Percentiles rank a stretch among this genome's conserved stretches.
phyloP scores from a whole-genome alignment of 305 asterid species.

The Plantago coronopus region DNA sequence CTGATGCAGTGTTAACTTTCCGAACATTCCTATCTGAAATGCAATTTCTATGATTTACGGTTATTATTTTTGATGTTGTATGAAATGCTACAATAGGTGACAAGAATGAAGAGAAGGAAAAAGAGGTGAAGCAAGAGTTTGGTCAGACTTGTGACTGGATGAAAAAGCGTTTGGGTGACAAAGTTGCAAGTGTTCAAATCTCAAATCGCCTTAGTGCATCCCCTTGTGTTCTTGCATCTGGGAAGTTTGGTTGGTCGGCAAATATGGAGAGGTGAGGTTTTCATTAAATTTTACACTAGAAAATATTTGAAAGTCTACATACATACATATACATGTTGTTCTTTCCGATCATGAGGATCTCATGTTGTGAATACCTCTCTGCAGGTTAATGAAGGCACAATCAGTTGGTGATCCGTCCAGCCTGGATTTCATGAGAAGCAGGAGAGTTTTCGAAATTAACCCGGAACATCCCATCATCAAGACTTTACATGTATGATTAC shows the following conservation, averaged over 20 bases:
- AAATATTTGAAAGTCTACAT: background rate
- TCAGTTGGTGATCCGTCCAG: conserved; percentile 65
- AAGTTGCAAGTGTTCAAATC: conserved; percentile 83
- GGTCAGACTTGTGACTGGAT: conserved; percentile 93
- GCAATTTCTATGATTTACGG: too few species aligned
- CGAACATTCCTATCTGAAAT: too few species aligned
- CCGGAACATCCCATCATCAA: conserved; percentile 86
- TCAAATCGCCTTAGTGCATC: conserved; percentile 90
- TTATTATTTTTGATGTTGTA: background rate
- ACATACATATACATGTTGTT: background rate
- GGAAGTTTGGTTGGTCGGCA: conserved; percentile 98
- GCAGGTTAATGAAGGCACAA: conserved; percentile 94
- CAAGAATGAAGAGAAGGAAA: conserved; percentile 78
- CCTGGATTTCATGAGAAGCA: conserved; percentile 77
- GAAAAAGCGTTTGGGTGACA: conserved; percentile 69
- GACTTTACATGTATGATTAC: conserved; percentile 52
- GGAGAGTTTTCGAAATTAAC: conserved; percentile 92
- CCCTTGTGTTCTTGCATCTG: conserved; percentile 95
- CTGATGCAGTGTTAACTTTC: too few species aligned
- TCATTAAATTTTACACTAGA: conserved; percentile 2
- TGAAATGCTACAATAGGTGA: conserved; percentile 54
- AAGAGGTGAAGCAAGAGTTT: conserved; percentile 80
- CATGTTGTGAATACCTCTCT: conserved; percentile 21
- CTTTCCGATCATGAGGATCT: background rate
- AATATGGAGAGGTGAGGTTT: conserved; percentile 84